Evolutionary conservation across 768 basidiomycete genomes (phyloP).

Genomic region (Agaricus sinodeliciosus): DNA sequence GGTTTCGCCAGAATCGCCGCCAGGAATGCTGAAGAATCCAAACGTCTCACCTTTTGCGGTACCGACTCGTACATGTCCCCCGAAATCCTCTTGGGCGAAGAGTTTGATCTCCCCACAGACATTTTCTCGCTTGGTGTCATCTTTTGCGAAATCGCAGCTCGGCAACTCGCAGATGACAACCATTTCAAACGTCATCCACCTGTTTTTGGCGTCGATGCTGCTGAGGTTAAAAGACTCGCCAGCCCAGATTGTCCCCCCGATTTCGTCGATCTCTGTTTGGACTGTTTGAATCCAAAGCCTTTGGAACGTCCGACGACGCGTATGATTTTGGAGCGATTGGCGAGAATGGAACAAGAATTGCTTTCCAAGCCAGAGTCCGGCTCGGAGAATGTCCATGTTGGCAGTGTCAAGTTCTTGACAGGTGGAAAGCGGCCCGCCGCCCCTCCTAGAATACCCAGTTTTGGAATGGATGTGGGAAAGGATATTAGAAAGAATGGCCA

Average conservation of each 20-base stretch:
- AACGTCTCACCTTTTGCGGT: constrained; percentile 81
- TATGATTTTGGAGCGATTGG: constrained; percentile 71
- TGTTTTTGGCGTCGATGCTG: constrained; percentile 66
- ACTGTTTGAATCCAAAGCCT: constrained; percentile 68
- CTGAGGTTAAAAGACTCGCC: constrained; percentile 63
- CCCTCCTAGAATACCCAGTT: constrained; percentile 81
- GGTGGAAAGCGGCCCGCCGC: constrained; percentile 51
- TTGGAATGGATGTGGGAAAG: constrained; percentile 65
- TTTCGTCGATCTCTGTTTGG: constrained; percentile 71
- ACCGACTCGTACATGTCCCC: constrained; percentile 97
- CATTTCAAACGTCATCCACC: constrained; percentile 77
- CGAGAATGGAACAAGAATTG: constrained; percentile 80
- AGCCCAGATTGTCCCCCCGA: constrained; percentile 72
- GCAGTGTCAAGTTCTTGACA: constrained; percentile 80
- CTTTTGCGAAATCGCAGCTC: constrained; percentile 84
- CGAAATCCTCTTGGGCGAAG: constrained; percentile 85
- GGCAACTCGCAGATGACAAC: constrained; percentile 78
- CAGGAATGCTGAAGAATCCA: constrained; percentile 83
- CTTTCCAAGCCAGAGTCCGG: constrained; percentile 56
- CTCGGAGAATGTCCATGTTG: constrained; percentile 64
- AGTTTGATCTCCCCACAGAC: constrained; percentile 92
- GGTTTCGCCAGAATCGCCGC: constrained; percentile 95
- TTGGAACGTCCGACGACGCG: constrained; percentile 66
- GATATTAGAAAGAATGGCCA: constrained; percentile 34
- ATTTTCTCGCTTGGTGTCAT: constrained; percentile 92